phyloP scores from a whole-genome alignment of 2,329 filamentous ascomycete genomes.

The Tympanopsis confertula region DNA sequence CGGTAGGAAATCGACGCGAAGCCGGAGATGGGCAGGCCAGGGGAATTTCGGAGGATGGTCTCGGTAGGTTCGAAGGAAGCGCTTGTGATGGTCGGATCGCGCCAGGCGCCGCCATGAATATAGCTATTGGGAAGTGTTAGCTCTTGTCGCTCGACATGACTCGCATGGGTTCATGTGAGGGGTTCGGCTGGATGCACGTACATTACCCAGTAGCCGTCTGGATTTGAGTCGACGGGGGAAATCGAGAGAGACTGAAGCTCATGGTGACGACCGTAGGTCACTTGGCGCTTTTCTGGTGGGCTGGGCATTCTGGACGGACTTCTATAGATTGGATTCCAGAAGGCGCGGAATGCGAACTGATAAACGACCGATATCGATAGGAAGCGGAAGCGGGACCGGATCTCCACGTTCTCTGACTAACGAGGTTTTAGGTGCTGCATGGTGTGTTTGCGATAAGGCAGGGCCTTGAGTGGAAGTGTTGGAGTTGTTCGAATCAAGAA shows the following conservation, averaged over 20 bases:
- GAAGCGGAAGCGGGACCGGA: too few relatives aligned
- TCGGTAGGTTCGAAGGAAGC: constrained; percentile 16
- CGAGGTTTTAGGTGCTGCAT: too few relatives aligned
- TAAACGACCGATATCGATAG: too few relatives aligned
- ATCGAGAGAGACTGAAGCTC: not conserved
- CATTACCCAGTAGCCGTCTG: constrained; percentile 23
- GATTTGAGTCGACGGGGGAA: not conserved
- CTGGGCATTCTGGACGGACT: too few relatives aligned
- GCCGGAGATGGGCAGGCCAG: constrained; percentile 15
- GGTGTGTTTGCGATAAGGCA: too few relatives aligned
- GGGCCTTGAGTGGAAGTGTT: too few relatives aligned
- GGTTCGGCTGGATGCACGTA: constrained; percentile 9
- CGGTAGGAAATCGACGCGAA: constrained; percentile 32
- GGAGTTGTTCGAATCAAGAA: too few relatives aligned
- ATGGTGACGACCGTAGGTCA: not conserved
- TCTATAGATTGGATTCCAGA: too few relatives aligned
- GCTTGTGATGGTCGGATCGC: constrained; percentile 26
- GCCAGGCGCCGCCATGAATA: constrained; percentile 35
- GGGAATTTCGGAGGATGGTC: constrained; percentile 13
- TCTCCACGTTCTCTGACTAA: too few relatives aligned
- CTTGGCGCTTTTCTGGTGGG: too few relatives aligned
- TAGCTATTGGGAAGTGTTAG: constrained; percentile 17
- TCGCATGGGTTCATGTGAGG: constrained; percentile 8
- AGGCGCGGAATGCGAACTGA: too few relatives aligned
- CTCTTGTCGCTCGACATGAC: constrained; percentile 5